Evolutionary conservation across 1,139 yeast species (phyloP).

Genomic region (Nakaseomyces bracarensis): DNA sequence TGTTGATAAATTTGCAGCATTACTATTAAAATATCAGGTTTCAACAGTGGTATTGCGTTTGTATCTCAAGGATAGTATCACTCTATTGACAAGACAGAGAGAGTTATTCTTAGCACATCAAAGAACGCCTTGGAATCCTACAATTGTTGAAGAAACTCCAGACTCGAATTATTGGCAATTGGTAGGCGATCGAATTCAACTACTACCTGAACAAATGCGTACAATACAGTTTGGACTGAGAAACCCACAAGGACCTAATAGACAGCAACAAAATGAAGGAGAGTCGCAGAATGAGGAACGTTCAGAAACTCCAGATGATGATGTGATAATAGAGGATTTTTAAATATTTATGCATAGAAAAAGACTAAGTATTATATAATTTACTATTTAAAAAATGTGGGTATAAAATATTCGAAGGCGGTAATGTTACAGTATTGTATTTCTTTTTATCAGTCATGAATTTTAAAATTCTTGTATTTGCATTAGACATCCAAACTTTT

Average conservation of each 20-base stretch:
- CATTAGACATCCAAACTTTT: background rate
- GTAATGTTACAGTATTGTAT: constrained; percentile 1
- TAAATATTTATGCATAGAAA: background rate
- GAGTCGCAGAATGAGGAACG: constrained; percentile 18
- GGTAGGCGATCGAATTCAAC: constrained; percentile 18
- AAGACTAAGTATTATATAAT: no score
- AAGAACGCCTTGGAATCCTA: constrained; percentile 17
- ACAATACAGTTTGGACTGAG: constrained; percentile 23
- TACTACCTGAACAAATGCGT: constrained; percentile 24
- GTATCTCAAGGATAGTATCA: constrained; percentile 30
- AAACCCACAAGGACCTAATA: constrained; percentile 11
- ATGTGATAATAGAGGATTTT: constrained; percentile 17
- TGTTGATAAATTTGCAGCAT: constrained; percentile 23
- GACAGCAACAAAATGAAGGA: constrained; percentile 11
- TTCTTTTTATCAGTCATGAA: background rate
- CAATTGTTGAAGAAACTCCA: constrained; percentile 10
- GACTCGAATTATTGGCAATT: constrained; percentile 18
- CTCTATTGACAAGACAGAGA: constrained; percentile 30
- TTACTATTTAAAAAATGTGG: background rate
- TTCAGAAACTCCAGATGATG: constrained; percentile 28
- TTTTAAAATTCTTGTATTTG: background rate
- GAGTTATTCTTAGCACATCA: constrained; percentile 28
- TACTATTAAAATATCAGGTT: constrained; percentile 27
- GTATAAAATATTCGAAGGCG: no score
- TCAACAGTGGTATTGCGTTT: constrained; percentile 30